Base-by-base conservation (phyloP, 1,284 basidiomycete species). In the Tylopilus orsonianus region DNA sequence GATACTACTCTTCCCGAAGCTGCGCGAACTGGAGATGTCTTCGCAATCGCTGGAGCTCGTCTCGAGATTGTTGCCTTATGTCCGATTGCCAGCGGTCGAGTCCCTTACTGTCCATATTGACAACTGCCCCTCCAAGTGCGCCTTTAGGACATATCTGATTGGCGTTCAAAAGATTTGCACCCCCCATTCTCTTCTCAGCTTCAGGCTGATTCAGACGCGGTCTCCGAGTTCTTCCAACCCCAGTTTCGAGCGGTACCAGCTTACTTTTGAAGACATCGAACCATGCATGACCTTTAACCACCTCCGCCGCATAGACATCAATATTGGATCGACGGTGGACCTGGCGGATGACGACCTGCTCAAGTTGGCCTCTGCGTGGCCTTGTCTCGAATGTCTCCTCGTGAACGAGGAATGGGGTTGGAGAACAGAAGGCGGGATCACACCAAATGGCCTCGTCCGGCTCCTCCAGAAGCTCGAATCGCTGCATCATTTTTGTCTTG, bases 331-430 rank as follows among this genome's bases (percentile, higher is more conserved):
- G 32, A 42, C 35, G 4, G 47, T 61, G 9, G 33, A 41, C 18
- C 30, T 58, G 40, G 38, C 36, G 2, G 50, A 61, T 18, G 7
- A 39, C 2, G 49, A 59, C 34, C 29, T 61, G 13, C 29, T 57
- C 22, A 38, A 36, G 10, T 22, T 61, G 26, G 45, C 54, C 0
- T 46, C 56, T 10, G 49, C 54, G 7, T 58, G 56, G 49, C 59
- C 56, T 5, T 44, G 23, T n/a, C 39, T 61, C 3, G 53, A 58
- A 32, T 23, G 33, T 10, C 47, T 61, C 13, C 43, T 54, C 38
- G 45, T 58, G 10, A 58, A 58, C 23, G 43, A 57, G 27, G 54
- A 54, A 9, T 58, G 56, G 48, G 56, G 56, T 20, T 58, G 56
- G 56, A 49, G 46, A 27, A 46, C 47, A 9, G 46, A 41, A 13